A percentile compares a stretch with the other conserved stretches of the same genome.
Evolutionary conservation across 331 rosid genomes (phyloP).

Genomic region (Cucumis variabilis): DNA sequence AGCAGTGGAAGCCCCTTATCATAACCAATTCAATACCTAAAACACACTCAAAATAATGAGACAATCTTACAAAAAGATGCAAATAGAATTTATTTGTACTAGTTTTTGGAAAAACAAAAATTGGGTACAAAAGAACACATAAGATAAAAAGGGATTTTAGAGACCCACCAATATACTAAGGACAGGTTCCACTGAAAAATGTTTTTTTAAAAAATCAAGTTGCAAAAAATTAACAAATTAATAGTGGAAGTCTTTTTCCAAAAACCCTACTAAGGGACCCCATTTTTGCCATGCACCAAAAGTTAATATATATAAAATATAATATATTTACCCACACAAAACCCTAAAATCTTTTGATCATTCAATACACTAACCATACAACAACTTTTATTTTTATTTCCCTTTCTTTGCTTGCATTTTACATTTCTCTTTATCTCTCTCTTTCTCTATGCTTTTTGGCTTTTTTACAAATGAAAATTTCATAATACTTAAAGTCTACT

Average conservation of each 20-base stretch:
- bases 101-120: no score
- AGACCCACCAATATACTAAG: conserved; percentile 65
- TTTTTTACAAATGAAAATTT: background rate
- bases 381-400: background rate
- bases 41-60: no score
- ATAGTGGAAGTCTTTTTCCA: conserved; percentile 65
- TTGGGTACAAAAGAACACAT: background rate
- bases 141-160: background rate
- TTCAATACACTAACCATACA: conserved; percentile 26
- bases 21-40: no score
- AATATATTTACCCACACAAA: background rate
- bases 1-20: no score
- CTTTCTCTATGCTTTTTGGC: conserved; percentile 31
- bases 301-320: conserved; percentile 30
- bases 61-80: no score
- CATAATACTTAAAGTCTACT: conserved; percentile 22
- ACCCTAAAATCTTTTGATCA: conserved; percentile 20
- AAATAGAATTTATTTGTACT: no score
- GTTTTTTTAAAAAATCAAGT: conserved; percentile 39
- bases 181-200: conserved; percentile 51
- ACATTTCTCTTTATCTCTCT: conserved; percentile 42
- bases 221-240: background rate
- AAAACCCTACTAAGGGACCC: conserved; percentile 62
- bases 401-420: conserved; percentile 62
- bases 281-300: conserved; percentile 72